Evolutionary conservation across 2,329 filamentous ascomycete species (phyloP), one percentile per base, ranked within the genome.

Genomic region (Coniochaeta ligniaria): DNA sequence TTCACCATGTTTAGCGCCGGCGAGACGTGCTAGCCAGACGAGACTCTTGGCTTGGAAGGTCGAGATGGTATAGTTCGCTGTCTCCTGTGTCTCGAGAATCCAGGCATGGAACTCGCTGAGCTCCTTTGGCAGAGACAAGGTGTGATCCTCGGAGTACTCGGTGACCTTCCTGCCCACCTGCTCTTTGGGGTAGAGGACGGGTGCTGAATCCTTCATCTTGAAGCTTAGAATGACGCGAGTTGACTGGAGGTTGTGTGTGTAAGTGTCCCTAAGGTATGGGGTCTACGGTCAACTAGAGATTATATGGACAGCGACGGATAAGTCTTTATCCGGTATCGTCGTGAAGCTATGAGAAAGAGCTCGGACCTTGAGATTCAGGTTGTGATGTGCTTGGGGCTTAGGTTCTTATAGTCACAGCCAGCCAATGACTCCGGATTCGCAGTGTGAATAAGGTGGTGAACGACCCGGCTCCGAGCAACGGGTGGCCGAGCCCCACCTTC

Each of bases 141-240:
- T 80, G 66, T 78, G 74, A 33, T 68, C 62, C 38, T 73, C 70
- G 20, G 79, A 72, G 66, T 82, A 81, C 14, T 73, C 69, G 16
- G 73, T 72, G 62, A 81, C 79, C 20, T 70, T 73, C 57, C 68
- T 64, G 58, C 73, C 74, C 58, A 80, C 72, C 59, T 74, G 66
- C 28, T 73, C 70, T 59, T 75, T 79, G 35, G 74, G 71, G 66
- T 79, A 81, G 26, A 58, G 56, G 20, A 58, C 38, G 35, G 56
- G 22, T 12, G 22, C 6, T 43, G 56, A 43, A 16, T 41, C 38
- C 20, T 58, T 58, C 56, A 58, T 58, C 2, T 28, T 56, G 31
- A 11, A 3, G 17, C 6, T 36, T 17, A 31, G n/a, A 38, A 7
- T 31, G 9, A 26, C 9, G 31, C n/a, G 17, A 57, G n/a, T 3